A percentile compares a stretch with the other conserved stretches of the same genome.
These are phyloP conservation scores for Coemansia sp. DNA, from an alignment of 192 early-diverging fungal genomes.

Conservation along the genomic window DNA sequence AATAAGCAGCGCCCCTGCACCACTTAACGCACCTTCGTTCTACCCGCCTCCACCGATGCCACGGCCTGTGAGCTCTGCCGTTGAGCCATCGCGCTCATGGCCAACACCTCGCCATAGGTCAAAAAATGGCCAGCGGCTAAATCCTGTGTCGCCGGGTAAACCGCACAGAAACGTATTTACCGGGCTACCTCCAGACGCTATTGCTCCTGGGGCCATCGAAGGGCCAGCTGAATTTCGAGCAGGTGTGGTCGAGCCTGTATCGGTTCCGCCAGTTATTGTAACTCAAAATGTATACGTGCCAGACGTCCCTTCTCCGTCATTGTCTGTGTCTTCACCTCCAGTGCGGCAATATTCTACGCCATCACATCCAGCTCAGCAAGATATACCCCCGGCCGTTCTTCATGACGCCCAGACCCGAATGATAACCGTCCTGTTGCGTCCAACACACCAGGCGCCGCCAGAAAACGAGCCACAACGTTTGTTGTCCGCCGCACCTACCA, in stretches of 20 bases:
- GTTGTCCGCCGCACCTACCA: not conserved
- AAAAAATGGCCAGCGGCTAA: not conserved
- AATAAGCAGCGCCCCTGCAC: not conserved
- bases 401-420: not conserved
- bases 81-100: not conserved
- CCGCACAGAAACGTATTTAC: not conserved
- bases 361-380: not conserved
- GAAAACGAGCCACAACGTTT: not conserved
- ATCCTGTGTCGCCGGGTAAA: not conserved
- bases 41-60: not conserved
- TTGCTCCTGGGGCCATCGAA: not conserved
- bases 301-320: not conserved
- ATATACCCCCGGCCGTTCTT: not conserved
- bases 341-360: not conserved
- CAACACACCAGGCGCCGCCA: not conserved
- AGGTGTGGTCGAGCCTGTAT: not conserved
- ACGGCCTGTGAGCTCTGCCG: not conserved
- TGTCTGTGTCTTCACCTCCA: not conserved
- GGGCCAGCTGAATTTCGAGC: not conserved
- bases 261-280: not conserved
- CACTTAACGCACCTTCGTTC: not conserved
- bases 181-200: not conserved
- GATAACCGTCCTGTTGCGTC: slow-evolving; percentile 7
- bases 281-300: not conserved
- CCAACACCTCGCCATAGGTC: not conserved